Evolutionary conservation across 805 yeast genomes (phyloP), one percentile per base, ranked within the genome.

Genomic region (Jamesozyma rosinii): DNA sequence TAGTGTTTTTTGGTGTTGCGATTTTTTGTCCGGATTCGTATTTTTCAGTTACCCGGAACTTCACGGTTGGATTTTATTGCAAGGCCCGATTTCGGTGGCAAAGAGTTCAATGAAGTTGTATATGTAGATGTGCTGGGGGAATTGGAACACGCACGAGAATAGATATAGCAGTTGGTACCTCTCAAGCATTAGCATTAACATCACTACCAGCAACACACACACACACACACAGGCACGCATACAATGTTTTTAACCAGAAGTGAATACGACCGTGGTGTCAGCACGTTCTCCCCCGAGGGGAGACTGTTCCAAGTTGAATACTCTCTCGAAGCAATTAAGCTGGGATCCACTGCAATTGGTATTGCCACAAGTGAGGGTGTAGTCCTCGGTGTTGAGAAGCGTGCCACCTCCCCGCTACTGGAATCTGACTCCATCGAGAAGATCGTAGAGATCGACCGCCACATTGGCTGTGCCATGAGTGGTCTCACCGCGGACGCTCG

Each of bases 401-500:
- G 97, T 62, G 97, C 92, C 21, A 90, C 97, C 0, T 89, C 97
- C 9, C 75, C 95, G 11, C 69, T 92, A 49, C 74, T 92, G 45
- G 99, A 94, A 65, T 79, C 90, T 24, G 83, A 90, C 24, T 85
- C 95, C 36, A 89, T 94, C 59, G 98, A 94, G 62, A 92, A 92
- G 66, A 89, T 92, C 52, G 85, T 92, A 52, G 98, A 92, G 60
- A 83, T 92, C 45, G 99, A 92, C 61, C 70, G 70, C 38, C 98
- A 92, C 61, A 79, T 92, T 44, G 98, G 99, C 39, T 88, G 97
- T 68, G 98, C 99, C 54, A 92, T 92, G 97, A 81, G 94, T 50
- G 99, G 99, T 3, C 74, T 94, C 51, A 92, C 97, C 2, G 97
- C 99, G 2, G 99, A 92, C 69, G 99, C 99, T 15, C 76, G 97